Base-by-base conservation (phyloP, 1,284 basidiomycete genomes). In the Pulchroboletus neoregius region DNA sequence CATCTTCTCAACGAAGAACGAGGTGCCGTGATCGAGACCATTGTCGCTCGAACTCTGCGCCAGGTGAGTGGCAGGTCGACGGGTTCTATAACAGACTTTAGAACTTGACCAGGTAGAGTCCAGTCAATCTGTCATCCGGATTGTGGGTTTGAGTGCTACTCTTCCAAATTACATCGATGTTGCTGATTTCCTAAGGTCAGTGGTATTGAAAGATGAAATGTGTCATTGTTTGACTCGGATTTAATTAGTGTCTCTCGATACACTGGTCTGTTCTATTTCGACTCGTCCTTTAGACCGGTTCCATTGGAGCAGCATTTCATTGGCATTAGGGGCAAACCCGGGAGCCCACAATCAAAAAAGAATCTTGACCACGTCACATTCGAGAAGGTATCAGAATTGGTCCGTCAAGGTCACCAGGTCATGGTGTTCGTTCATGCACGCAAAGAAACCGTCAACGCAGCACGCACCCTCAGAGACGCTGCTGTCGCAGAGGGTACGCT, bases 391-490 rank as follows among this genome's bases (percentile, higher is more conserved):
- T 78, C 84, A 0, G 85, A 89, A 37, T 73, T 96, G 8, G 88
- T 96, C 12, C 76, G 71, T 40, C 80, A 85, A 58, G 94, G 93
- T 0, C 96, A 99, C 68, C 96, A 99, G 68, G 94, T 98, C 48
- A 99, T 99, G 95, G 93, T 99, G 0, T 99, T 99, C 62, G 96
- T 99, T 9, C 96, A 99, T 66, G 93, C 96, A 13, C 82, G 96
- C 23, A 99, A 97, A 68, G 96, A 99, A 62, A 99, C 96, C 0
- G 96, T 99, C 51, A 97, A 96, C 65, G 84, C 91, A 0, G 94
- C 94, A 0, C 72, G 85, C 60, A 80, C 79, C n/a, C 74, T 99
- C 12, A 84, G 84, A 48, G 96, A 99, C 54, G 79, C 87, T 52
- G 87, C 93, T 0, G 63, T 79, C 7, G 68, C 75, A 13, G 92